These are phyloP conservation scores for Xylaria venustula DNA, from an alignment of 495 filamentous ascomycete species.

Conservation along the genomic window DNA sequence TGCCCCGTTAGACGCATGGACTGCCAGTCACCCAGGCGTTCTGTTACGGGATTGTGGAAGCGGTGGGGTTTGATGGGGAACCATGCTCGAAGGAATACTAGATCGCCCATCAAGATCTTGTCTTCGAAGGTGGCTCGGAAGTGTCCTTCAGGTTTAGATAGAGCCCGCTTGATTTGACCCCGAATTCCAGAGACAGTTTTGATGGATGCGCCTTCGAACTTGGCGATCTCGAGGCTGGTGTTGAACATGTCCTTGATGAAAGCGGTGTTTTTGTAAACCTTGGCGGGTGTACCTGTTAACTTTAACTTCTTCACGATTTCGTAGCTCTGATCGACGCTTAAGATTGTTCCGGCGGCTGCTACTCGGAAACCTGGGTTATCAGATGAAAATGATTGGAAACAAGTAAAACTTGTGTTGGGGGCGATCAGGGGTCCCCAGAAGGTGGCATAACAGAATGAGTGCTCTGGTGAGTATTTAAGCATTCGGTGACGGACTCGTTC, in stretches of 20 bases:
- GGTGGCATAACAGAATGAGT: conserved; percentile 96
- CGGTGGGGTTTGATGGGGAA: conserved; percentile 90
- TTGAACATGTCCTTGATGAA: conserved; percentile 99
- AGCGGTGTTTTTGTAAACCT: conserved; percentile 98
- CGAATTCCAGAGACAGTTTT: conserved; percentile 93
- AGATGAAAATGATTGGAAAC: conserved; percentile 86
- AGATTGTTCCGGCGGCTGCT: conserved; percentile 87
- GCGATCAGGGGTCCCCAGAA: conserved; percentile 94
- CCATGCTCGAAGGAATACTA: conserved; percentile 94
- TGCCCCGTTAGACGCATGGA: conserved; percentile 94
- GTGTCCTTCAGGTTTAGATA: conserved; percentile 88
- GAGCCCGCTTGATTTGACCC: conserved; percentile 92
- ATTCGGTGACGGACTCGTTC: conserved; percentile 90
- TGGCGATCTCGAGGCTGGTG: conserved; percentile 86
- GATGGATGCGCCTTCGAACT: conserved; percentile 95
- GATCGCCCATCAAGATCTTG: conserved; percentile 94
- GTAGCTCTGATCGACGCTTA: conserved; percentile 87
- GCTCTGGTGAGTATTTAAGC: conserved; percentile 96
- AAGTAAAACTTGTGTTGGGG: conserved; percentile 92
- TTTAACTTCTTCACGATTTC: conserved; percentile 99
- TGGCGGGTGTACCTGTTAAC: conserved; percentile 84
- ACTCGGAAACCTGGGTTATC: conserved; percentile 90
- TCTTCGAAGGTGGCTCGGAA: conserved; percentile 98
- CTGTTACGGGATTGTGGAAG: conserved; percentile 96
- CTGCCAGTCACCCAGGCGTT: conserved; percentile 79